phyloP scores from a whole-genome alignment of 306 rosid species.

The Pueraria montana region DNA sequence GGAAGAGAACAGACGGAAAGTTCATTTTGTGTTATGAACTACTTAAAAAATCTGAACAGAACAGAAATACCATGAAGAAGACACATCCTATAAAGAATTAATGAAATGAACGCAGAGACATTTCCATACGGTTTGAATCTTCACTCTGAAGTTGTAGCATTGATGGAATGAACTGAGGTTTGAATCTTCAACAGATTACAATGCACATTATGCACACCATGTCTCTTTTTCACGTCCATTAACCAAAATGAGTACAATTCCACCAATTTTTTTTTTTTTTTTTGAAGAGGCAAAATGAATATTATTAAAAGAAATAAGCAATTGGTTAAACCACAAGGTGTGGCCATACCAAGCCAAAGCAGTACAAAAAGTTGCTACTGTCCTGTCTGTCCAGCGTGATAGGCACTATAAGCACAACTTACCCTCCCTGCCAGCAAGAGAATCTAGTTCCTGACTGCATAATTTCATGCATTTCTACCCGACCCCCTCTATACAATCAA shows the following conservation, averaged over 20 bases:
- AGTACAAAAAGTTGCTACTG: no score
- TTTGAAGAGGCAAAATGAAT: no score
- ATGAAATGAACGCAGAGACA: constrained; percentile 64
- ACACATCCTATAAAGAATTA: constrained; percentile 67
- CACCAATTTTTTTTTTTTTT: background rate
- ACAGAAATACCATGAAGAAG: constrained; percentile 51
- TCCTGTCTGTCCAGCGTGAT: no score
- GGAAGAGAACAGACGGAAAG: background rate
- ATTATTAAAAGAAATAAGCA: no score
- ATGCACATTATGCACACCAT: background rate
- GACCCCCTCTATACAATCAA: no score
- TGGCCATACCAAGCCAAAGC: no score
- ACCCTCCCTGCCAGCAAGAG: no score
- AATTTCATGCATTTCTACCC: no score
- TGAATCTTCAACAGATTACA: background rate
- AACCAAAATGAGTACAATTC: background rate
- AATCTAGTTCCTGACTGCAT: no score
- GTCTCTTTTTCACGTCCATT: background rate
- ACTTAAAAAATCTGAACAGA: constrained; percentile 49
- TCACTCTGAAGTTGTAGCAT: constrained; percentile 41
- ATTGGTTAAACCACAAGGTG: no score
- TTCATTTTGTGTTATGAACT: constrained; percentile 42
- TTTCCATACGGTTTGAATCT: constrained; percentile 60
- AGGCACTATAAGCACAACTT: no score
- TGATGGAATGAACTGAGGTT: constrained; percentile 31